Conservation (phyloP, 2,329 filamentous ascomycete species). For the Alternaria ventricosa region DNA sequence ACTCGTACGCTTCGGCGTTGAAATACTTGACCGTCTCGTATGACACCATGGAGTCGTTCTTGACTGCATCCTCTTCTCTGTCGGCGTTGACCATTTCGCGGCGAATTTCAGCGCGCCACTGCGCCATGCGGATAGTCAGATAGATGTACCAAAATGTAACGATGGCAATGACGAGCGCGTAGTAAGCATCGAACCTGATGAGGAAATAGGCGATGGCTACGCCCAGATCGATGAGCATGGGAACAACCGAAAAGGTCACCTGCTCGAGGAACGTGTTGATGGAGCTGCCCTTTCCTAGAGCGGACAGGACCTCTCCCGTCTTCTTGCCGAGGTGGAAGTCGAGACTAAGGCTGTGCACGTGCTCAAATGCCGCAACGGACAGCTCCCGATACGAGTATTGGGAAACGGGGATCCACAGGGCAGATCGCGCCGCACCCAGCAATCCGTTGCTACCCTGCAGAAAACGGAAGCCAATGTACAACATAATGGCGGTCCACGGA, state of each 20-base stretch:
- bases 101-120: slow-evolving; percentile 88
- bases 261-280: slow-evolving; percentile 98
- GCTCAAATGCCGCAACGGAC: slow-evolving; percentile 94
- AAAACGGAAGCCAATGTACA: slow-evolving; percentile 80
- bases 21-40: slow-evolving; percentile 82
- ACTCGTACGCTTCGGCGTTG: slow-evolving; percentile 66
- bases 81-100: slow-evolving; percentile 95
- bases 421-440: slow-evolving; percentile 79
- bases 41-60: slow-evolving; percentile 98
- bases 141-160: slow-evolving; percentile 97
- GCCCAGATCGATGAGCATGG: slow-evolving; percentile 89
- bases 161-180: slow-evolving; percentile 85
- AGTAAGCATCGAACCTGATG: slow-evolving; percentile 81
- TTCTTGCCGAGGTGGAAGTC: slow-evolving; percentile 97
- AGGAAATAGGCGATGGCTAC: slow-evolving; percentile 85
- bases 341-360: slow-evolving; percentile 91
- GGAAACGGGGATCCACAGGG: slow-evolving; percentile 94
- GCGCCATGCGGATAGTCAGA: slow-evolving; percentile 93
- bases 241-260: slow-evolving; percentile 92
- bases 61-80: slow-evolving; percentile 93
- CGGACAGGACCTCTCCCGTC: slow-evolving; percentile 93
- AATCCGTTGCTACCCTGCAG: slow-evolving; percentile 89
- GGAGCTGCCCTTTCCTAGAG: slow-evolving; percentile 91
- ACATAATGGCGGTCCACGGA: slow-evolving; percentile 75
- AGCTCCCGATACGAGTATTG: slow-evolving; percentile 96